Evolutionary conservation across 176 grass and related monocot species (phyloP).

Genomic region (Rhynchospora breviuscula): DNA sequence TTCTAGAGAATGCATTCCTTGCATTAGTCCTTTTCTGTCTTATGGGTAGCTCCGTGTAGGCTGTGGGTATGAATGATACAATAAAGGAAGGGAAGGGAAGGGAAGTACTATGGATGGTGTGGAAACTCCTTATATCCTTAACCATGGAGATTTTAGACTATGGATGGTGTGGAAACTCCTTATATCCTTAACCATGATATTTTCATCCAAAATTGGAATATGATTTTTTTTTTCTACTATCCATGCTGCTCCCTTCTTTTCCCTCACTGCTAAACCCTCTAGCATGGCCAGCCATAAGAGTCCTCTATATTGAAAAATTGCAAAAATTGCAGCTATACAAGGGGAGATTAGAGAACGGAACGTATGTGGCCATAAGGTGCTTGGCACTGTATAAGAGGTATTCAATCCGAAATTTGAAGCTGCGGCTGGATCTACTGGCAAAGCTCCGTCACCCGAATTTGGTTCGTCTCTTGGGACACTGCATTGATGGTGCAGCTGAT

Average conservation of each 20-base stretch:
- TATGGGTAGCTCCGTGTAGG: neutral
- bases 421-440: slow-evolving; percentile 91
- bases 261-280: neutral
- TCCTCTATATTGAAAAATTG: slow-evolving; percentile 5
- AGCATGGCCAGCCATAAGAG: neutral
- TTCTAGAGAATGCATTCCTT: neutral
- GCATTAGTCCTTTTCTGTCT: neutral
- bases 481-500: slow-evolving; percentile 56
- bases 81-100: too few relatives aligned
- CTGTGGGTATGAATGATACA: too few relatives aligned
- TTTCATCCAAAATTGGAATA: neutral
- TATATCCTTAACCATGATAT: neutral
- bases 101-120: too few relatives aligned
- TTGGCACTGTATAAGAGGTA: slow-evolving; percentile 70
- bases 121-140: too few relatives aligned
- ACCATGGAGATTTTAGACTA: too few relatives aligned
- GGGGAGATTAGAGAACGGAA: slow-evolving; percentile 83
- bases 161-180: neutral
- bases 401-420: slow-evolving; percentile 90
- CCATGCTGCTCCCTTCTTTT: neutral
- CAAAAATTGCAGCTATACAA: slow-evolving; percentile 72
- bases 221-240: neutral
- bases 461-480: slow-evolving; percentile 89
- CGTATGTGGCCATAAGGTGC: slow-evolving; percentile 80
- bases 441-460: slow-evolving; percentile 90